phyloP scores from a whole-genome alignment of 1,139 yeast species.

The Geotrichum reessii region DNA sequence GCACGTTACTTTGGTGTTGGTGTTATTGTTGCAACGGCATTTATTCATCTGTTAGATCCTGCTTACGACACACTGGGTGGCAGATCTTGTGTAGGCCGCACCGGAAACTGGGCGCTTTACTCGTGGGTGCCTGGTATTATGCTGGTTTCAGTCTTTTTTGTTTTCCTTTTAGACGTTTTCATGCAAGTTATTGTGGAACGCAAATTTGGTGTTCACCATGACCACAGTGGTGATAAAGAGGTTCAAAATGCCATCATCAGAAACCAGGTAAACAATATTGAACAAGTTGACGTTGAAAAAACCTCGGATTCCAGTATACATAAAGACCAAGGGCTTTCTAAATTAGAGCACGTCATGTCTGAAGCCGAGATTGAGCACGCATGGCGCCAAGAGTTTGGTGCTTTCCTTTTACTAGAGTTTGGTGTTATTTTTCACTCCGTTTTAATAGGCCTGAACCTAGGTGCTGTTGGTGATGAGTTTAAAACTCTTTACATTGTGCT shows the following conservation, averaged over 20 bases:
- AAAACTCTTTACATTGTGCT: conserved; percentile 63
- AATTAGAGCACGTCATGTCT: not conserved
- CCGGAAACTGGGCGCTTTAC: conserved; percentile 13
- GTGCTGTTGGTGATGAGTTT: conserved; percentile 58
- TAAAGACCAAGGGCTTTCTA: not conserved
- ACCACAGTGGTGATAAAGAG: not conserved
- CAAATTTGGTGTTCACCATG: conserved; percentile 6
- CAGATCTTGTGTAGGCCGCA: conserved; percentile 12
- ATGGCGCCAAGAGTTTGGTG: conserved; percentile 34
- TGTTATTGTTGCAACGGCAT: conserved; percentile 72
- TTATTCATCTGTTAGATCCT: conserved; percentile 57
- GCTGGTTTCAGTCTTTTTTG: conserved; percentile 6
- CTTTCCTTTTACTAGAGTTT: conserved; percentile 57
- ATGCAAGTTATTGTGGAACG: conserved; percentile 12
- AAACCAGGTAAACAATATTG: not conserved
- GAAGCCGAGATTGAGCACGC: not conserved
- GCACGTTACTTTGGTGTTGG: conserved; percentile 75
- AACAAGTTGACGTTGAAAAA: not conserved
- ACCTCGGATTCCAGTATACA: not conserved
- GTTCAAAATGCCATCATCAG: conserved; percentile 6
- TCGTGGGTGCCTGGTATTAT: conserved; percentile 14
- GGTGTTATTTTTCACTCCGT: conserved; percentile 70
- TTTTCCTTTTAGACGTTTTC: conserved; percentile 9
- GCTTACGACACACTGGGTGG: conserved; percentile 12
- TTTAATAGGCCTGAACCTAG: conserved; percentile 59